Evolutionary conservation across 2,329 filamentous ascomycete species (phyloP).

Genomic region (Paecilomyces sp.): DNA sequence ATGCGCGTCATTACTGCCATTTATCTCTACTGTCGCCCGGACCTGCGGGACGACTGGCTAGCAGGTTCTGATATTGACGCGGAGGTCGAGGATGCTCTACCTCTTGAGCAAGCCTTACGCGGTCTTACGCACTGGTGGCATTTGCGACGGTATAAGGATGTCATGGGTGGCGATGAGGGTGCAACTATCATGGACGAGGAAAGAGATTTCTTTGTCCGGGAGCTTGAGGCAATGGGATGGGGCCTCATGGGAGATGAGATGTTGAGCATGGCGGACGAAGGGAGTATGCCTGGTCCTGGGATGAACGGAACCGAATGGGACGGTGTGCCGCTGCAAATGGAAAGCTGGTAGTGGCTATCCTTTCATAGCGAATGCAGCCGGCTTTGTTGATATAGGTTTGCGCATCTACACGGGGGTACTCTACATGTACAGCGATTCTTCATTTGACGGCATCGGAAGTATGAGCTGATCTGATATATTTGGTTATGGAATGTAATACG

Average conservation of each 20-base stretch:
- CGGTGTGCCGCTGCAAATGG: conserved; percentile 27
- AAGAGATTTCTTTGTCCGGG: conserved; percentile 70
- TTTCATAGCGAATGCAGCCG: neutral
- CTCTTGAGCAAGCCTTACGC: conserved; percentile 81
- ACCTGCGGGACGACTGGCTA: conserved; percentile 92
- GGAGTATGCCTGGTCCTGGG: conserved; percentile 17
- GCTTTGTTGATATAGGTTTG: neutral
- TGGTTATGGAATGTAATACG: neutral
- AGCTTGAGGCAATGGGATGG: conserved; percentile 64
- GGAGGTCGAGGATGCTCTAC: conserved; percentile 86
- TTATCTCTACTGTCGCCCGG: conserved; percentile 86
- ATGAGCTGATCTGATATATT: neutral
- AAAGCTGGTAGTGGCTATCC: conserved; percentile 17
- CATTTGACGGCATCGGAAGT: neutral
- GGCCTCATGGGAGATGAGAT: conserved; percentile 32
- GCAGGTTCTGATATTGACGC: conserved; percentile 83
- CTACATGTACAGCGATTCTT: neutral
- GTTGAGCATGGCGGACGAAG: conserved; percentile 17
- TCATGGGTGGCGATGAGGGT: conserved; percentile 51
- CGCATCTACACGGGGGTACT: neutral
- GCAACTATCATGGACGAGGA: conserved; percentile 60
- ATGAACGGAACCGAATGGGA: conserved; percentile 29
- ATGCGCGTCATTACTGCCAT: conserved; percentile 98
- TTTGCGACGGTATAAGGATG: conserved; percentile 70
- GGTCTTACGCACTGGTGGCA: conserved; percentile 95